Evolutionary conservation across 176 grass and related monocot species (phyloP).

Genomic region (Secale cereale): DNA sequence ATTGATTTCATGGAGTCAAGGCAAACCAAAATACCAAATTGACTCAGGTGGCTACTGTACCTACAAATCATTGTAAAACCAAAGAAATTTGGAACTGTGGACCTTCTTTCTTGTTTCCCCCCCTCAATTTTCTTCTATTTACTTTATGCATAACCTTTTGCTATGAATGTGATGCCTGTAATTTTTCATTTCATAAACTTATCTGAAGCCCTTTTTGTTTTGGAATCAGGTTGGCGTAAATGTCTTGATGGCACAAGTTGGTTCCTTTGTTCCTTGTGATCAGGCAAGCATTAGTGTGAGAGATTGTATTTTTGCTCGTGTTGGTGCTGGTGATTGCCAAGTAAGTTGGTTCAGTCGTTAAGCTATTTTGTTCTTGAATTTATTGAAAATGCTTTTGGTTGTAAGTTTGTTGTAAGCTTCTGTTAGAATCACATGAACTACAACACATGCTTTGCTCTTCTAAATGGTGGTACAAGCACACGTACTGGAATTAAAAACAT

Average conservation of each 20-base stretch:
- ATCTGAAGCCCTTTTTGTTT: slow-evolving; percentile 25
- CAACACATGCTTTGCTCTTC: not conserved
- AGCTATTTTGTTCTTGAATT: slow-evolving; percentile 13
- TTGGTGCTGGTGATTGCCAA: slow-evolving; percentile 99
- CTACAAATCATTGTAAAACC: not conserved
- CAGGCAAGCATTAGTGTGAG: slow-evolving; percentile 81
- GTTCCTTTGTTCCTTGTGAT: slow-evolving; percentile 91
- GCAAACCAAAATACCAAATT: slow-evolving; percentile 3
- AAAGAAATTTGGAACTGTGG: not conserved
- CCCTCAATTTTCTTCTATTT: slow-evolving; percentile 9
- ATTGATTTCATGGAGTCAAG: not conserved
- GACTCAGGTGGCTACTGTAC: not conserved
- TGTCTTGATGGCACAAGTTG: slow-evolving; percentile 94
- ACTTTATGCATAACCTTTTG: slow-evolving; percentile 13
- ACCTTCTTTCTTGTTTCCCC: not conserved
- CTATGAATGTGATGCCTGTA: not conserved
- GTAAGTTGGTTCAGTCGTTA: slow-evolving; percentile 42
- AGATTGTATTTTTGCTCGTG: slow-evolving; percentile 98
- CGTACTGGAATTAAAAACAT: not conserved
- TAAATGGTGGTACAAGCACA: slow-evolving; percentile 1
- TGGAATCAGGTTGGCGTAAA: slow-evolving; percentile 84
- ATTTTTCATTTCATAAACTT: slow-evolving; percentile 15
- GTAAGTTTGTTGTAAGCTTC: not conserved
- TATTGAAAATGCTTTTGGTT: slow-evolving; percentile 16
- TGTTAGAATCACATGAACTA: not conserved